A percentile compares a stretch with the other conserved stretches of the same genome.
Conservation (phyloP, 2,329 filamentous ascomycete genomes). For the Fusarium stilboides region DNA sequence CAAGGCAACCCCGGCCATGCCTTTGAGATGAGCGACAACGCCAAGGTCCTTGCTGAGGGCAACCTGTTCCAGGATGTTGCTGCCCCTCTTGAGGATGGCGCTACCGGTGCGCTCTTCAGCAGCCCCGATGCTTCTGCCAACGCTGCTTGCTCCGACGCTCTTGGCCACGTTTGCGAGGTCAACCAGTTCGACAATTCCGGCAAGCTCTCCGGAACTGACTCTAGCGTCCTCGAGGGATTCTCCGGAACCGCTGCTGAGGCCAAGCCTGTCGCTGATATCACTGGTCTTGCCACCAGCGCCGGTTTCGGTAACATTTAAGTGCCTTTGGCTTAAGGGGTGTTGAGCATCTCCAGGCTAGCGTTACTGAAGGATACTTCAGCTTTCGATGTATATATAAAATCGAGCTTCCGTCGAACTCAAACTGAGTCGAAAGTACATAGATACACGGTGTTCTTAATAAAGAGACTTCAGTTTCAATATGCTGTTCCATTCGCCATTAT, state of each 20-base stretch:
- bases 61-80: slow-evolving; percentile 71
- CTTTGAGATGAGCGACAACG: slow-evolving; percentile 65
- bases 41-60: slow-evolving; percentile 67
- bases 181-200: slow-evolving; percentile 64
- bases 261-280: slow-evolving; percentile 51
- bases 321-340: background rate
- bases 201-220: slow-evolving; percentile 59
- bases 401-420: background rate
- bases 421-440: slow-evolving; percentile 1
- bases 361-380: background rate
- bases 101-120: slow-evolving; percentile 54
- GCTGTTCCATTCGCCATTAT: background rate
- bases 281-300: slow-evolving; percentile 58
- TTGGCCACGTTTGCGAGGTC: slow-evolving; percentile 65
- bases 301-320: slow-evolving; percentile 62
- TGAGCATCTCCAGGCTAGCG: background rate
- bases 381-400: slow-evolving; percentile 31
- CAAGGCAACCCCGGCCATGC: slow-evolving; percentile 69
- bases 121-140: slow-evolving; percentile 54
- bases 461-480: slow-evolving; percentile 1
- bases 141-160: slow-evolving; percentile 58
- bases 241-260: slow-evolving; percentile 65
- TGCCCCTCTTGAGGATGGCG: slow-evolving; percentile 55
- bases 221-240: slow-evolving; percentile 65
- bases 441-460: slow-evolving; percentile 11